Base-by-base conservation (phyloP, 2,329 filamentous ascomycete genomes). In the Xenoacremonium recifei region DNA sequence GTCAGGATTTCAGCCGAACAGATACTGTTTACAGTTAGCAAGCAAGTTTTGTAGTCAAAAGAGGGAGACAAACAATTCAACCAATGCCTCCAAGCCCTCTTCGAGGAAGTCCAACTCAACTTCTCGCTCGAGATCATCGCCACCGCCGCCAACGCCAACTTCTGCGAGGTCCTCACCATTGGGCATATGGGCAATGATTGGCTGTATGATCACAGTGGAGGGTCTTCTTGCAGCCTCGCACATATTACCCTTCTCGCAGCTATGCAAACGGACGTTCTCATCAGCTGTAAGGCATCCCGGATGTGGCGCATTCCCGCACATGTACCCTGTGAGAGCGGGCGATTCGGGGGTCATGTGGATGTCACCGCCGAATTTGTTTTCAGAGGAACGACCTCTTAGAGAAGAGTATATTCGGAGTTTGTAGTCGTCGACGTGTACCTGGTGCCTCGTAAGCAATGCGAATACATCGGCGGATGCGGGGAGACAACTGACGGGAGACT, bases 391-490 rank as follows among this genome's bases (percentile, higher is more conserved):
- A 2, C 66, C 65, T 5, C 75, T 65, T 0, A 91, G 76, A 1
- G 84, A 79, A 30, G 70, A 70, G 58, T 95, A 96, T 0, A 96
- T 72, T 1, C 75, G 67, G 57, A 85, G 72, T 52, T 91, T 89
- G 60, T 96, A 96, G 13, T 79, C 70, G 59, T 95, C 89, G 3
- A 96, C 79, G 55, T 96, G 92, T 2, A 96, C 79, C 72, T 85
- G n/a, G n/a, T n/a, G n/a, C n/a, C n/a, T n/a, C n/a, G 16, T 3
- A 13, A 19, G 5, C 6, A 5, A 6, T 19, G 2, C 5, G 11
- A 4, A n/a, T 6, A 17, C 1, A 2, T n/a, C n/a, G n/a, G n/a
- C n/a, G n/a, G n/a, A n/a, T n/a, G n/a, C n/a, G n/a, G n/a, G n/a
- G 6, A 7, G 11, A 32, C 5, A 5, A 41, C 57, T 43, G 64